Conservation (phyloP, 1,139 yeast species). For the Kodamaea suecica region DNA sequence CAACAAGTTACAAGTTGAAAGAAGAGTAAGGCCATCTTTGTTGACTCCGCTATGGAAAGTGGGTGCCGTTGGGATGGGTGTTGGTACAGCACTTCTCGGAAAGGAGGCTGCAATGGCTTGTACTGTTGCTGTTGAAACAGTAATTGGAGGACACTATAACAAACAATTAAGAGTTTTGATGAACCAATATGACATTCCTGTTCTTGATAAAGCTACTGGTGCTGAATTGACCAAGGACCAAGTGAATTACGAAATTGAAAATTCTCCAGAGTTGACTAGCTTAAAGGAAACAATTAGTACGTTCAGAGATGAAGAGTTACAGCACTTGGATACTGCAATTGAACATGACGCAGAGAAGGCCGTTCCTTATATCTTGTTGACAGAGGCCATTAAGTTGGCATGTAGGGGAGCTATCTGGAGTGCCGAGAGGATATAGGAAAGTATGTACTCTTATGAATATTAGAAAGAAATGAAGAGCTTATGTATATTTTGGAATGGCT, state of each 20-base stretch:
- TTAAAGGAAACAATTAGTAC: constrained; percentile 64
- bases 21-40: constrained; percentile 86
- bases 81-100: constrained; percentile 79
- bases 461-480: too few relatives aligned
- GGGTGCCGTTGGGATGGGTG: constrained; percentile 87
- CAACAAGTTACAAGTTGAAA: constrained; percentile 67
- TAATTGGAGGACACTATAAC: constrained; percentile 94
- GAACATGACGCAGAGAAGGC: constrained; percentile 91
- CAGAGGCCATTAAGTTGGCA: constrained; percentile 80
- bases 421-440: constrained; percentile 70
- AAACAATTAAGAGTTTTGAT: constrained; percentile 76
- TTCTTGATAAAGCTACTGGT: constrained; percentile 44
- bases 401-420: constrained; percentile 89
- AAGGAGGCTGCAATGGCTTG: constrained; percentile 99
- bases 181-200: constrained; percentile 53
- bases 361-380: constrained; percentile 81
- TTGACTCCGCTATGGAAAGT: constrained; percentile 90
- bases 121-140: constrained; percentile 98
- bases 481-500: too few relatives aligned
- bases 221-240: constrained; percentile 22
- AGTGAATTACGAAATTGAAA: constrained; percentile 25
- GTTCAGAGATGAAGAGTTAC: constrained; percentile 93
- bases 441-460: neutral
- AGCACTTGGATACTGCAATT: constrained; percentile 91
- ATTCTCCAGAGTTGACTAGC: constrained; percentile 53